Percentiles rank a stretch among this genome's conserved stretches.
Conservation (phyloP, 371 early-diverging fungal genomes). For the Thermomucor indicae-seudaticae region DNA sequence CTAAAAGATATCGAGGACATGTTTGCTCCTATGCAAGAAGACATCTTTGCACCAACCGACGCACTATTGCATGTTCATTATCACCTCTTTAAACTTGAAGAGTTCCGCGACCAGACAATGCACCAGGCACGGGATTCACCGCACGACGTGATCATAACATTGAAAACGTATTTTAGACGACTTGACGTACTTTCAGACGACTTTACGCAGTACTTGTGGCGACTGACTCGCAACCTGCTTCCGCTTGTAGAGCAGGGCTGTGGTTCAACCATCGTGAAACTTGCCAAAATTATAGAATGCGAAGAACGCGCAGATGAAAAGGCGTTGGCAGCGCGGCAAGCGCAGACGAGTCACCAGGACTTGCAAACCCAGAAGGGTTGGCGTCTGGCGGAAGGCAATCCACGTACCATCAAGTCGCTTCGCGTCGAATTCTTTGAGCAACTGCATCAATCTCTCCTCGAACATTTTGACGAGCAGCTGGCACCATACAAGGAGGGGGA, state of each 20-base stretch:
- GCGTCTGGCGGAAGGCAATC: slow-evolving; percentile 50
- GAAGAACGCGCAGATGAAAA: slow-evolving; percentile 86
- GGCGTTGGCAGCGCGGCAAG: slow-evolving; percentile 58
- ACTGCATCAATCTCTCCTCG: slow-evolving; percentile 64
- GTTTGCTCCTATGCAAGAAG: slow-evolving; percentile 66
- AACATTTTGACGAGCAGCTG: slow-evolving; percentile 55
- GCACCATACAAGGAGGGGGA: slow-evolving; percentile 43
- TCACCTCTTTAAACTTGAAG: slow-evolving; percentile 81
- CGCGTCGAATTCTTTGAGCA: slow-evolving; percentile 75
- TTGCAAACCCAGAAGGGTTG: slow-evolving; percentile 53
- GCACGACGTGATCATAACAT: slow-evolving; percentile 75
- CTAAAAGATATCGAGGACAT: slow-evolving; percentile 66
- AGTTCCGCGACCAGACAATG: slow-evolving; percentile 81
- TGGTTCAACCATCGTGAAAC: slow-evolving; percentile 68
- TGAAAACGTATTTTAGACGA: slow-evolving; percentile 76
- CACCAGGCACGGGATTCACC: slow-evolving; percentile 70
- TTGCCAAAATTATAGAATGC: slow-evolving; percentile 88
- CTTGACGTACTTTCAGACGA: slow-evolving; percentile 76
- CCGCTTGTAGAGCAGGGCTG: slow-evolving; percentile 69
- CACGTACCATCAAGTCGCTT: slow-evolving; percentile 67
- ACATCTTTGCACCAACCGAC: slow-evolving; percentile 62
- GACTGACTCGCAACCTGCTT: slow-evolving; percentile 71
- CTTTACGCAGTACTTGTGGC: slow-evolving; percentile 87
- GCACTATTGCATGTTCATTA: slow-evolving; percentile 85
- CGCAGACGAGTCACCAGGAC: slow-evolving; percentile 53